Conservation (phyloP, 2,329 filamentous ascomycete genomes). For the Epichloe uncinata region DNA sequence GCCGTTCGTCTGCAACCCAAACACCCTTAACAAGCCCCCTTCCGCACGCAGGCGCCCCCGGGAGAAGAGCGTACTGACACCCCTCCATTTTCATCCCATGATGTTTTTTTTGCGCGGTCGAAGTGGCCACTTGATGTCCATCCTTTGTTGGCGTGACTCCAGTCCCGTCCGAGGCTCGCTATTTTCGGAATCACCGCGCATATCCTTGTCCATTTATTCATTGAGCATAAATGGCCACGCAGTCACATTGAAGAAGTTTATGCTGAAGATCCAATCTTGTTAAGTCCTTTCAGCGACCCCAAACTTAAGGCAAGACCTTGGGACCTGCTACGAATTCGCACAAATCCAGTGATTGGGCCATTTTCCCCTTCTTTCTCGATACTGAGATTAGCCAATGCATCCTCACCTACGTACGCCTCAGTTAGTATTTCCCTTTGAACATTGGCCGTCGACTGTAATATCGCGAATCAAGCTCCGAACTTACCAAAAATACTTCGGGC, state of each 20-base stretch:
- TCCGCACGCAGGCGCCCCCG: not conserved
- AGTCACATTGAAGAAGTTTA: slow-evolving; percentile 6
- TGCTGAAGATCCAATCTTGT: slow-evolving; percentile 50
- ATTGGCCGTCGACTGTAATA: not conserved
- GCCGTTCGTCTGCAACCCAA: not conserved
- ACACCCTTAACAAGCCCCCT: not conserved
- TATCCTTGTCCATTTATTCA: not conserved
- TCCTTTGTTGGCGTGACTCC: not conserved
- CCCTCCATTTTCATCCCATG: not conserved
- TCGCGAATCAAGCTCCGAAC: slow-evolving; percentile 22
- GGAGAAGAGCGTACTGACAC: not conserved
- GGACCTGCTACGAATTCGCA: slow-evolving; percentile 92
- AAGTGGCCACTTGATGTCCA: not conserved
- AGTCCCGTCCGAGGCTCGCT: not conserved
- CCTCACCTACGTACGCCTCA: slow-evolving; percentile 67
- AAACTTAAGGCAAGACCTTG: slow-evolving; percentile 90
- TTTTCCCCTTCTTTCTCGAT: slow-evolving; percentile 96
- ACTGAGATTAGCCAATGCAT: slow-evolving; percentile 90
- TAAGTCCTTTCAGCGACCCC: slow-evolving; percentile 87
- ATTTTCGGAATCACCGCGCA: not conserved
- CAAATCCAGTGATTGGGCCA: slow-evolving; percentile 91
- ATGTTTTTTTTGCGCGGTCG: not conserved
- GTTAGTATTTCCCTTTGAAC: slow-evolving; percentile 11
- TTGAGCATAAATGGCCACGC: not conserved
- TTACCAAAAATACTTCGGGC: slow-evolving; percentile 95